Conservation (phyloP, 1,284 basidiomycete species). For the Leccinum pachyderme region DNA sequence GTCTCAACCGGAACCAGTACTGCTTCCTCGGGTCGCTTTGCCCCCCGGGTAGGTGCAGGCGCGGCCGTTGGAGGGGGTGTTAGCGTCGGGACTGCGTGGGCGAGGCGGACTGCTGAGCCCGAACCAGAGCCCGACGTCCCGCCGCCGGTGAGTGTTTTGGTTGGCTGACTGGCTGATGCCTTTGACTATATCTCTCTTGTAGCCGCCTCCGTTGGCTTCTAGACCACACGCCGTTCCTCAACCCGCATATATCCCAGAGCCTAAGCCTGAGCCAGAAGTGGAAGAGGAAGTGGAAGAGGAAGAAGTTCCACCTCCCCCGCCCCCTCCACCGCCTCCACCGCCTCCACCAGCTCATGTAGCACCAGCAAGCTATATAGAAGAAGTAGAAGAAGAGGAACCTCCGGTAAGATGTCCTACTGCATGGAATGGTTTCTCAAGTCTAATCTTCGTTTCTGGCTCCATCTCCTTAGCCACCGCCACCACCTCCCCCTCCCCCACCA, state of each 20-base stretch:
- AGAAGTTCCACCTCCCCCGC: slow-evolving; percentile 10
- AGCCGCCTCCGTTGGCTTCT: slow-evolving; percentile 31
- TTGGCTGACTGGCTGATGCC: slow-evolving; percentile 1
- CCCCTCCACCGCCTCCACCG: slow-evolving; percentile 6
- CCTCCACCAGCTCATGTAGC: background rate
- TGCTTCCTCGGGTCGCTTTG: slow-evolving; percentile 37
- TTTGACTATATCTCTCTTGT: background rate
- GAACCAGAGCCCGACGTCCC: slow-evolving; percentile 32
- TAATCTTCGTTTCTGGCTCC: slow-evolving; percentile 9
- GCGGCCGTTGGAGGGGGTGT: too few species aligned
- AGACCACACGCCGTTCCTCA: slow-evolving; percentile 31
- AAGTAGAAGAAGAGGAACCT: slow-evolving; percentile 19
- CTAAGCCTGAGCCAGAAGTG: slow-evolving; percentile 37
- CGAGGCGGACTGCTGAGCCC: slow-evolving; percentile 30
- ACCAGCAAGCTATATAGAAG: slow-evolving; percentile 1
- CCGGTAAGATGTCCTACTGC: slow-evolving; percentile 8
- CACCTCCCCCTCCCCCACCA: slow-evolving; percentile 19
- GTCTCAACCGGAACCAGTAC: slow-evolving; percentile 31
- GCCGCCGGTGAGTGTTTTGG: slow-evolving; percentile 31
- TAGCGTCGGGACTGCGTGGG: slow-evolving; percentile 22
- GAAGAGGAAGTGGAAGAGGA: slow-evolving; percentile 31
- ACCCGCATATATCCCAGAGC: slow-evolving; percentile 25
- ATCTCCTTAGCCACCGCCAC: slow-evolving; percentile 21
- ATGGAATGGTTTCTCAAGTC: background rate
- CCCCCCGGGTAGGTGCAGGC: slow-evolving; percentile 35